Evolutionary conservation across 306 rosid species (phyloP).

Genomic region (Glycyrrhiza uralensis): DNA sequence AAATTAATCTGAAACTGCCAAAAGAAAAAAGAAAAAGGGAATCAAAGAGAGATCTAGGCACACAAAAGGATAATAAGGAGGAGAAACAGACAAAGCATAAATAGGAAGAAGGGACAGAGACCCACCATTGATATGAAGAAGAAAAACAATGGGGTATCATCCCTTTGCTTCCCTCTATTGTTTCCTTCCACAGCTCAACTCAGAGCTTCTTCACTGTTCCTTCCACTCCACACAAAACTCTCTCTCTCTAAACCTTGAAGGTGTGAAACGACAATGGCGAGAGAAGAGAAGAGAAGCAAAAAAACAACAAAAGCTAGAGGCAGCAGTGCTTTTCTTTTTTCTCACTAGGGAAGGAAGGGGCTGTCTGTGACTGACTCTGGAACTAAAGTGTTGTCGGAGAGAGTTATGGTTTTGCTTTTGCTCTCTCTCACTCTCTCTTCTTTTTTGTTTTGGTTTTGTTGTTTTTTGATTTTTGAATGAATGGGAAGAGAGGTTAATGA

Average conservation of each 20-base stretch:
- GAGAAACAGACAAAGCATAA: neutral
- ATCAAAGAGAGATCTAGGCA: slow-evolving; percentile 35
- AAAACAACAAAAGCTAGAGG: neutral
- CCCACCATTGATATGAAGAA: slow-evolving; percentile 42
- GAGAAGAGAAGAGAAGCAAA: slow-evolving; percentile 16
- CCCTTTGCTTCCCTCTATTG: neutral
- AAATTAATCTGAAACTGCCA: slow-evolving; percentile 11
- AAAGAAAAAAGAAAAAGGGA: neutral
- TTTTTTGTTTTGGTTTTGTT: neutral
- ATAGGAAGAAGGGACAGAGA: slow-evolving; percentile 6
- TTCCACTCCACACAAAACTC: neutral
- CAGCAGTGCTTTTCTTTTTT: neutral
- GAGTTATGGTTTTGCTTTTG: slow-evolving; percentile 31
- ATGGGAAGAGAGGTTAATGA: slow-evolving; percentile 14
- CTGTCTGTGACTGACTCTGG: neutral
- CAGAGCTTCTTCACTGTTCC: neutral
- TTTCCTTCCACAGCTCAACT: neutral
- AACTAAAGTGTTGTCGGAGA: slow-evolving; percentile 30
- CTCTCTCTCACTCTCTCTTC: neutral
- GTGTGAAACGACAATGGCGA: neutral
- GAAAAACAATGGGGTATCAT: neutral
- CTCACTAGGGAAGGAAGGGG: neutral
- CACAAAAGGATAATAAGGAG: neutral
- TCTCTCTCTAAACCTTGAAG: neutral
- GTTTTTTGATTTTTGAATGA: slow-evolving; percentile 13